Percentiles rank a stretch among this genome's conserved stretches.
phyloP scores from a whole-genome alignment of 495 filamentous ascomycete species.

The Extremus antarcticus region DNA sequence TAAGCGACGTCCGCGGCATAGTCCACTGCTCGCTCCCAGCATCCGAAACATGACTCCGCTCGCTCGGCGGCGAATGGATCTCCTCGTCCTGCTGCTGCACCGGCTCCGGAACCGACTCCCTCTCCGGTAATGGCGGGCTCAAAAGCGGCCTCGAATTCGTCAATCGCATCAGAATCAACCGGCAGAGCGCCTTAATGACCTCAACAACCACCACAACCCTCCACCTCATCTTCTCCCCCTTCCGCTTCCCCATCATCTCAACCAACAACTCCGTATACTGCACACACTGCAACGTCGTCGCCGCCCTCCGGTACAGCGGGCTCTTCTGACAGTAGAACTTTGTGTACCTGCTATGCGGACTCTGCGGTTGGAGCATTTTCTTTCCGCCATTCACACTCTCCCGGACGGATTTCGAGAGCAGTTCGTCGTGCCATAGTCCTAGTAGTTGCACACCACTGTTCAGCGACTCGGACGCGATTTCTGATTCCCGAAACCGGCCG shows the following conservation, averaged over 20 bases:
- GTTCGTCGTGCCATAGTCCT: conserved; percentile 85
- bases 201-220: conserved; percentile 81
- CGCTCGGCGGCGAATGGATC: conserved; percentile 30
- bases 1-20: conserved; percentile 90
- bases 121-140: conserved; percentile 73
- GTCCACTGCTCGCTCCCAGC: conserved; percentile 51
- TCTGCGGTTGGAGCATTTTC: conserved; percentile 31
- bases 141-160: conserved; percentile 79
- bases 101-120: conserved; percentile 44
- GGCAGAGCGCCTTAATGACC: conserved; percentile 74
- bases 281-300: conserved; percentile 72
- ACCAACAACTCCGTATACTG: conserved; percentile 84
- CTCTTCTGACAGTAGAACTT: conserved; percentile 74
- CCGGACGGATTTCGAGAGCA: conserved; percentile 58
- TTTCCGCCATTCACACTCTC: conserved; percentile 27
- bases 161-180: conserved; percentile 68
- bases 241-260: conserved; percentile 78
- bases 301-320: conserved; percentile 62
- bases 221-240: conserved; percentile 76
- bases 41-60: conserved; percentile 31
- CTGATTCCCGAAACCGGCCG: conserved; percentile 84
- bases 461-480: conserved; percentile 86
- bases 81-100: conserved; percentile 26
- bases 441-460: conserved; percentile 82
- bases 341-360: conserved; percentile 80